Base-by-base conservation (phyloP, 108 stramenopile species). In the Cyclotella sp. region DNA sequence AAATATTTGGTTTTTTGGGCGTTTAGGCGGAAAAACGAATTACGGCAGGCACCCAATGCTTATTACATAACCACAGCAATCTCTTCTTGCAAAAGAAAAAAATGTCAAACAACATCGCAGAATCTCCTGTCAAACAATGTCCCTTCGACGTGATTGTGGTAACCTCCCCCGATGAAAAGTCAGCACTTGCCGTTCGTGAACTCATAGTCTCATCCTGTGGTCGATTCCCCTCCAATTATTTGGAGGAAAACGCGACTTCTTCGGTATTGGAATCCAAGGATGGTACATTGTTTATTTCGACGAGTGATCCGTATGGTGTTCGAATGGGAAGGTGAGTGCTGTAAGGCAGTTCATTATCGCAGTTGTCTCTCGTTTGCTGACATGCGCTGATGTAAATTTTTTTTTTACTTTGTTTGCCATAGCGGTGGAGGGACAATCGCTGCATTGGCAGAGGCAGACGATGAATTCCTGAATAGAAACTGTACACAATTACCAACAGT, bases 391-490 rank as follows among this genome's bases (percentile, higher is more conserved):
- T 58, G 55, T 3, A 58, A 2, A 27, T 58, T 58, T 21, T 24
- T 58, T 27, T 13, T 26, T 58, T 49, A 45, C 44, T 13, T 45
- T 45, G 11, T n/a, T 60, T 27, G 11, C 59, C 11, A 4, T 19
- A 87, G 84, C 70, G 91, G 91, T 13, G 93, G 93, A 24, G 93
- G 93, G 4, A 92, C 91, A 8, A 68, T 94, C 62, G 89, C 89
- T 18, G 91, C 91, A 0, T 40, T 94, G 77, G 85, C 86, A 12
- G 73, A 82, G 51, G 75, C 81, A 24, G 70, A 79, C 39, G 19
- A 47, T 13, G 60, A 34, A 8, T 72, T 54, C 39, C 28, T 18
- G 13, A 21, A 29, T 0, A 47, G 18, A 28, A 70, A 43, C 21
- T 40, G n/a, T 16, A 28, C 43, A 46, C 22, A 47, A 72, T 21